Conservation (phyloP, 2,329 filamentous ascomycete genomes). For the Paraphoma sp. region DNA sequence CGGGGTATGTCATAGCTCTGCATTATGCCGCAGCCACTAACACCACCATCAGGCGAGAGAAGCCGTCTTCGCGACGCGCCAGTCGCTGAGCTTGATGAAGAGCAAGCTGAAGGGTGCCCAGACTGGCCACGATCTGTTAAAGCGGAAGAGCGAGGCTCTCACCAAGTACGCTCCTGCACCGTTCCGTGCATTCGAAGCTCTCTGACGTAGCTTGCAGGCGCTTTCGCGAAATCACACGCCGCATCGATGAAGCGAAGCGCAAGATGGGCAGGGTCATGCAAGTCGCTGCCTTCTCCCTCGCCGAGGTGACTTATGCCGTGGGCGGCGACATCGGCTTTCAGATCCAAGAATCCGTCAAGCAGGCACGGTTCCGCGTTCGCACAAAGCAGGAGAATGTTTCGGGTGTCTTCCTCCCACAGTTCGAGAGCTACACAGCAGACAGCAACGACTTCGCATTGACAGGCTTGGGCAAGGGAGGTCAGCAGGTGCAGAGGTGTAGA, state of each 20-base stretch:
- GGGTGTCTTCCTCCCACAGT: slow-evolving; percentile 90
- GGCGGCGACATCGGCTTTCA: slow-evolving; percentile 95
- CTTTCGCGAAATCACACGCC: slow-evolving; percentile 93
- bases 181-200: slow-evolving; percentile 6
- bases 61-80: slow-evolving; percentile 95
- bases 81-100: slow-evolving; percentile 97
- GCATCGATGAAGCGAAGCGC: slow-evolving; percentile 98
- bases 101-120: slow-evolving; percentile 86
- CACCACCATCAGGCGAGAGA: slow-evolving; percentile 76
- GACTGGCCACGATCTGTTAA: slow-evolving; percentile 88
- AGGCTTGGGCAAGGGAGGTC: slow-evolving; percentile 93
- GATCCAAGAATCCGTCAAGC: slow-evolving; percentile 93
- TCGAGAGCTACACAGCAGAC: slow-evolving; percentile 89
- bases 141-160: slow-evolving; percentile 96
- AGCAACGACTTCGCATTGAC: slow-evolving; percentile 96
- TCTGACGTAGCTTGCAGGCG: slow-evolving; percentile 62
- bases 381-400: slow-evolving; percentile 99
- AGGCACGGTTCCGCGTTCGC: slow-evolving; percentile 88
- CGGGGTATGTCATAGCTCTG: slow-evolving; percentile 50
- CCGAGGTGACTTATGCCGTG: slow-evolving; percentile 96
- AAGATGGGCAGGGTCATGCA: slow-evolving; percentile 99
- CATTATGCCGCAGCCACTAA: slow-evolving; percentile 32
- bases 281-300: slow-evolving; percentile 95
- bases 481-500: slow-evolving; percentile 92
- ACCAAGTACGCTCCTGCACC: slow-evolving; percentile 74